Evolutionary conservation across 805 yeast species (phyloP).

Genomic region (Kodamaea jinghongensis): DNA sequence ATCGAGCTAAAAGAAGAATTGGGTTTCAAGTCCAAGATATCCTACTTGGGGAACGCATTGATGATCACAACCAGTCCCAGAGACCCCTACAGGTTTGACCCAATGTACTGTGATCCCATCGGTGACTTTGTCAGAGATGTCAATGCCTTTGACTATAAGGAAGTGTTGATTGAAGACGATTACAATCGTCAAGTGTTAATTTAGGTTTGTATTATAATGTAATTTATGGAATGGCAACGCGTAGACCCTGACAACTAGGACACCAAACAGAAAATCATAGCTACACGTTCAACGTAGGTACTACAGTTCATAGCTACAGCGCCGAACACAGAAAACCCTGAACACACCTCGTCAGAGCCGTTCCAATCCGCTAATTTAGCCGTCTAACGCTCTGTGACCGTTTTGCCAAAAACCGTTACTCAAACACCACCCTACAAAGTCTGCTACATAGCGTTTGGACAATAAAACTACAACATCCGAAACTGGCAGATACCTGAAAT

Average conservation of each 20-base stretch:
- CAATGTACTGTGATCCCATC: background rate
- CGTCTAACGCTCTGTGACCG: too few species aligned
- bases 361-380: too few species aligned
- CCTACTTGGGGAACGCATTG: slow-evolving; percentile 21
- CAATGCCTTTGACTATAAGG: slow-evolving; percentile 8
- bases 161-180: slow-evolving; percentile 8
- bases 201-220: slow-evolving; percentile 1
- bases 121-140: slow-evolving; percentile 6
- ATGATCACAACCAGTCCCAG: slow-evolving; percentile 13
- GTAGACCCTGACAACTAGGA: too few species aligned
- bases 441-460: too few species aligned
- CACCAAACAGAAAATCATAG: too few species aligned
- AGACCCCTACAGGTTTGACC: background rate
- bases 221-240: background rate
- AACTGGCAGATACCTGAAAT: background rate
- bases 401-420: too few species aligned
- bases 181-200: slow-evolving; percentile 2
- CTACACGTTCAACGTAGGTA: too few species aligned
- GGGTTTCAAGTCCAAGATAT: slow-evolving; percentile 12
- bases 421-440: too few species aligned
- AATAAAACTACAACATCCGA: too few species aligned
- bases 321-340: too few species aligned
- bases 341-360: too few species aligned
- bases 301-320: too few species aligned
- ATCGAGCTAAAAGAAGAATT: background rate